Evolutionary conservation across 1,284 basidiomycete species (phyloP), one percentile per base, ranked within the genome.

Genomic region (Xerocomus minutiporus): DNA sequence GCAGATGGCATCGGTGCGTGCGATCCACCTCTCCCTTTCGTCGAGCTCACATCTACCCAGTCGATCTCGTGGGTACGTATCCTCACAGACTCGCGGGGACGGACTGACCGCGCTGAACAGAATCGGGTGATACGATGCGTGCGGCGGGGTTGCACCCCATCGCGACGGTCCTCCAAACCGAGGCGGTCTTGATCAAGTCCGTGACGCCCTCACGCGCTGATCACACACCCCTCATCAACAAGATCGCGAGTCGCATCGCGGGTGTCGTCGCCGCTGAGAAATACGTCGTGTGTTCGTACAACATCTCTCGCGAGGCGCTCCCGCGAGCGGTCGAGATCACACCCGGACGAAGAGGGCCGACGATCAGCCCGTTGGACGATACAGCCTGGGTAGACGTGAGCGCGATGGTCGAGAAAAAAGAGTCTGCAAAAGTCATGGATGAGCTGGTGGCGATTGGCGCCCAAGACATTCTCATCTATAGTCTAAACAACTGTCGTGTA

Each of bases 111-210:
- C n/a, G 3, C 8, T 17, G 28, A 41, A 29, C 69, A 93, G 96
- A 99, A 73, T 97, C 93, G n/a, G 96, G 96, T 29, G 97, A 99
- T 65, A 99, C 96, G 2, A 99, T 99, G 97, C 92, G 96, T 40
- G 97, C 96, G 25, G 96, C 95, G 2, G 96, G 96, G 45, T 78
- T 99, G 50, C 91, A 92, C 71, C 84, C 94, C 31, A 97, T 99
- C 65, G 88, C 87, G 42, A 96, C 93, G 2, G 72, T 99, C 13
- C 82, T 98, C 52, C 71, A 83, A 43, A 91, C 93, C 0, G 91
- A 99, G 74, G 96, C 96, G 3, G 92, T 97, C 50, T 83, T 99
- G 43, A 97, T 99, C 77, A 88, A 86, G 56, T 91, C 94, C 1
- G 75, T 73, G 50, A 76, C 73, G 8, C 81, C 83, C 0, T 87